Conservation (phyloP, 1,139 yeast species). For the Taphrina confusa region DNA sequence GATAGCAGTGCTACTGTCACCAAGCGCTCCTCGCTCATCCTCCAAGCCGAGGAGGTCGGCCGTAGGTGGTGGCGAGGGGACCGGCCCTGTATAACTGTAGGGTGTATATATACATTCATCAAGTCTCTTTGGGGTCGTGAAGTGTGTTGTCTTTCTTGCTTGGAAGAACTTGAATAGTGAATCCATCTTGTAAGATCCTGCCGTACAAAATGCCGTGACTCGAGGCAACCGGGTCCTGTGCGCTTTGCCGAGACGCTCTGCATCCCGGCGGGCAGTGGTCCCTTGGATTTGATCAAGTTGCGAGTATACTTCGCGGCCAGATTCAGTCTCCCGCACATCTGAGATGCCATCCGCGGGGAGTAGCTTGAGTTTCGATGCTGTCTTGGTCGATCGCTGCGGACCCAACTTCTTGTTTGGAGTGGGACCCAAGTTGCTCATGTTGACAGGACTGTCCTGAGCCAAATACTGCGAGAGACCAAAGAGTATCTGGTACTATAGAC, state of each 20-base stretch:
- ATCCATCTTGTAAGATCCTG: constrained; percentile 86
- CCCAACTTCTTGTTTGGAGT: constrained; percentile 45
- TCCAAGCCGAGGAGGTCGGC: constrained; percentile 61
- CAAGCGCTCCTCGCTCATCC: constrained; percentile 60
- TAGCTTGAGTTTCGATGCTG: constrained; percentile 68
- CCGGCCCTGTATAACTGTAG: constrained; percentile 43
- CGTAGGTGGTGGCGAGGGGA: constrained; percentile 40
- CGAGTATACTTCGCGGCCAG: constrained; percentile 37
- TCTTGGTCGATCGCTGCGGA: constrained; percentile 70
- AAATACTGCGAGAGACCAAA: too few relatives aligned
- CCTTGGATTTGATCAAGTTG: constrained; percentile 64
- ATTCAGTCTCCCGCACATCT: constrained; percentile 38
- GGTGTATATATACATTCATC: constrained; percentile 65
- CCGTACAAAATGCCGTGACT: constrained; percentile 94
- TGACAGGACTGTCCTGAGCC: too few relatives aligned
- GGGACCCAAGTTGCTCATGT: too few relatives aligned
- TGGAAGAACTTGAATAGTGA: constrained; percentile 82
- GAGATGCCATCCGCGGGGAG: constrained; percentile 45
- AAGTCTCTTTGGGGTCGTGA: constrained; percentile 80
- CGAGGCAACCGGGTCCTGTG: constrained; percentile 72
- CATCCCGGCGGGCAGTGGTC: constrained; percentile 90
- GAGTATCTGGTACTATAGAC: too few relatives aligned
- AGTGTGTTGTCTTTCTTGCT: constrained; percentile 64
- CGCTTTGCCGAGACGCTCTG: constrained; percentile 86
- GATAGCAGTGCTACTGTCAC: constrained; percentile 89